phyloP scores from a whole-genome alignment of 163 green algal genomes.

The Chloromonas sp. region DNA sequence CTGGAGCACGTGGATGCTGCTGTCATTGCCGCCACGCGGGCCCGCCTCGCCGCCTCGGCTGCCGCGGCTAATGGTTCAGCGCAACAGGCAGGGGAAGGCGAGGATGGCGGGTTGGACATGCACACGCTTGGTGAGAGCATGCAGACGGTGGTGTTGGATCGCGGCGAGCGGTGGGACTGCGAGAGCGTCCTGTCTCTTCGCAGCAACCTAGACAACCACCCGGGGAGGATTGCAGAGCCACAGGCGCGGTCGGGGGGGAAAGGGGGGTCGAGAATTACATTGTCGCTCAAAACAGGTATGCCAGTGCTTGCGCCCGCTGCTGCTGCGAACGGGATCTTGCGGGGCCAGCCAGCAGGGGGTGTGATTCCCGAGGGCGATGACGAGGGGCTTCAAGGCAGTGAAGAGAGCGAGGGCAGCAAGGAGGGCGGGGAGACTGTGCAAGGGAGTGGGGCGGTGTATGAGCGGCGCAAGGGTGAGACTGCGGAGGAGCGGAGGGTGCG shows the following conservation, averaged over 20 bases:
- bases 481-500: conserved; percentile 70
- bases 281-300: conserved; percentile 59
- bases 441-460: conserved; percentile 6
- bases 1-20: not conserved
- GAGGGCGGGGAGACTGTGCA: conserved; percentile 7
- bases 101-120: conserved; percentile 7
- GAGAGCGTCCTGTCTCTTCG: conserved; percentile 72
- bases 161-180: conserved; percentile 72
- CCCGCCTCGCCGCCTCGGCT: not conserved
- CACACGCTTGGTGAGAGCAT: not conserved
- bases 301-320: conserved; percentile 17
- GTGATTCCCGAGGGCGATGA: conserved; percentile 7
- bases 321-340: not conserved
- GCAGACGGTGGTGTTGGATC: conserved; percentile 10
- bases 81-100: not conserved
- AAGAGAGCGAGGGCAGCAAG: not conserved
- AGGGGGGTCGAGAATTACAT: conserved; percentile 34
- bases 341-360: not conserved
- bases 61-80: not conserved
- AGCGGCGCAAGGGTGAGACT: conserved; percentile 62
- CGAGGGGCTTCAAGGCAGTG: conserved; percentile 5
- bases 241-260: conserved; percentile 13
- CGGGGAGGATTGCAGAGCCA: conserved; percentile 52
- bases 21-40: not conserved
- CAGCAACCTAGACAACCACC: conserved; percentile 74